A percentile compares a stretch with the other conserved stretches of the same genome.
Conservation (phyloP, 2,329 filamentous ascomycete genomes). For the Coniochaeta sp. region DNA sequence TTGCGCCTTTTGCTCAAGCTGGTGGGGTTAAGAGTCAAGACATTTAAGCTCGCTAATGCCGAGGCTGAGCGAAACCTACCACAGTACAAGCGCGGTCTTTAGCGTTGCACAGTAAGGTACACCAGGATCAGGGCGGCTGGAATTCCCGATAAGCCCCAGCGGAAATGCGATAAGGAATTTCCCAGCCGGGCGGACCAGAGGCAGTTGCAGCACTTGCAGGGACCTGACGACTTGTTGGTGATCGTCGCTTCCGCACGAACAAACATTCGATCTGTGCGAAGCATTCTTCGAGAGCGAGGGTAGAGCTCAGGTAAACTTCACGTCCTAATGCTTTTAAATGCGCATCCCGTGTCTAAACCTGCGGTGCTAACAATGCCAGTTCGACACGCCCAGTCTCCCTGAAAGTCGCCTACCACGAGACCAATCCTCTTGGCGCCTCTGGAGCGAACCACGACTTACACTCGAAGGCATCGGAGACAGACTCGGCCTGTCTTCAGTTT, state of each 20-base stretch:
- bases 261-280: not conserved
- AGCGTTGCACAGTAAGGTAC: not conserved
- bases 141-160: not conserved
- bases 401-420: not conserved
- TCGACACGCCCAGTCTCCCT: not conserved
- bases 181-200: not conserved
- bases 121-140: conserved; percentile 1
- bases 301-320: not conserved
- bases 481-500: not conserved
- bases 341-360: not conserved
- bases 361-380: not conserved
- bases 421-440: not conserved
- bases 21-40: not conserved
- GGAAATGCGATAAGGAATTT: conserved; percentile 3
- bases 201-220: not conserved
- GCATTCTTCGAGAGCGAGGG: not conserved
- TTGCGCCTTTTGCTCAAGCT: not conserved
- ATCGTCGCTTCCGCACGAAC: not conserved
- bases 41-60: not conserved
- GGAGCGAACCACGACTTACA: not conserved
- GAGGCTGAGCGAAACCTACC: not conserved
- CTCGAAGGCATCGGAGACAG: not conserved
- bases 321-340: not conserved
- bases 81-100: not conserved
- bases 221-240: not conserved